Base-by-base conservation (phyloP, 371 early-diverging fungal genomes). In the Saksenaea oblongispora region DNA sequence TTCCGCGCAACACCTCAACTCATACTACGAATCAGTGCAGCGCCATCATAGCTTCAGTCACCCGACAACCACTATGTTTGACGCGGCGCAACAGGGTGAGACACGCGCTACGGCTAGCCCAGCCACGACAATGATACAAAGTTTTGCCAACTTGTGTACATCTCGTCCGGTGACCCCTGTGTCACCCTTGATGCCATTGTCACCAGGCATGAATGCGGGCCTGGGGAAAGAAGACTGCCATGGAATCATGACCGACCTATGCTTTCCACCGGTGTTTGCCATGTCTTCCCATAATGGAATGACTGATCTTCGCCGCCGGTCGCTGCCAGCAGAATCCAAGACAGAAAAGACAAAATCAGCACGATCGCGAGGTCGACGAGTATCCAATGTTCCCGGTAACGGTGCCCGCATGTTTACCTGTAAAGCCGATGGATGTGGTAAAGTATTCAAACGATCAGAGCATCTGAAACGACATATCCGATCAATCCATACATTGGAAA, bases 401-500 rank as follows among this genome's bases (percentile, higher is more conserved):
- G 74, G 76, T 58, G 55, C 74, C 27, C 84, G 85, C 35, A 77
- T 77, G 76, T 80, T 80, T 63, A 74, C 76, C 24, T 89, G 89
- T 64, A 76, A 69, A 37, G 68, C 73, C 36, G 76, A 76, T 22
- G 85, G 80, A 9, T 89, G 89, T 58, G 82, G 84, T 53, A 81
- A 83, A 63, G 76, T 84, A n/a, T 89, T 89, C 54, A 89, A 89
- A 59, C 64, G 89, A 17, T 84, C 86, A 5, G 89, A 89, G 57
- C 89, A 89, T 64, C 69, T 89, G 14, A 87, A 87, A 54, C 76
- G 89, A 51, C 89, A 89, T 53, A 76, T 86, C 34, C 78, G 86
- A 44, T 89, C 87, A 1, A 84, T 89, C 34, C 89, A 89, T 61
- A 89, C 86, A 0, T 67, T 80, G 36, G 87, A 87, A 41, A 84